Evolutionary conservation across 1,284 basidiomycete genomes (phyloP).

Genomic region (Ustilago hordei): DNA sequence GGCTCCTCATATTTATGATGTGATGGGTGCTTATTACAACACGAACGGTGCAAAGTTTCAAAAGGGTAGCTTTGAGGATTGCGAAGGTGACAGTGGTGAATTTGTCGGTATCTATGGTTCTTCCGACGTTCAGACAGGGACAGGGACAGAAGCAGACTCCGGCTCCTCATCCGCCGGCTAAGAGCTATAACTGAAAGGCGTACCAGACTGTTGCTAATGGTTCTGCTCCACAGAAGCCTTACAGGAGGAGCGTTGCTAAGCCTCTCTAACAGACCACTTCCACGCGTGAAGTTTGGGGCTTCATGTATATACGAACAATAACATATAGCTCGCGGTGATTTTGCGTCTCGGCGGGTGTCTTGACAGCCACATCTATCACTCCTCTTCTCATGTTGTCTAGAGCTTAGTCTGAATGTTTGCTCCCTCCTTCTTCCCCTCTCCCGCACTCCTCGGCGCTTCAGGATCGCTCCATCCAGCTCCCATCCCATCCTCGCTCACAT

Average conservation of each 20-base stretch:
- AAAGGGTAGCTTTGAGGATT: slow-evolving; percentile 51
- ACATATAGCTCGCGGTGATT: slow-evolving; percentile 25
- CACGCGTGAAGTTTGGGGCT: neutral
- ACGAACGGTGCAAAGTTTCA: slow-evolving; percentile 45
- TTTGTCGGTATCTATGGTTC: slow-evolving; percentile 40
- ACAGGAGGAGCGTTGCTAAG: slow-evolving; percentile 31
- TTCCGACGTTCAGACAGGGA: slow-evolving; percentile 49
- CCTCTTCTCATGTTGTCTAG: slow-evolving; percentile 8
- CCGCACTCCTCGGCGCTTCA: slow-evolving; percentile 13
- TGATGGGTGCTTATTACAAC: slow-evolving; percentile 47
- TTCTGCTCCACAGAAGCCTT: slow-evolving; percentile 35
- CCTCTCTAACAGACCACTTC: slow-evolving; percentile 5
- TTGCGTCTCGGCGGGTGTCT: slow-evolving; percentile 12
- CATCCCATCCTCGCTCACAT: slow-evolving; percentile 62
- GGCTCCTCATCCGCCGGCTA: slow-evolving; percentile 28
- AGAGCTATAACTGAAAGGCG: slow-evolving; percentile 39
- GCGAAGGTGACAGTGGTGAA: slow-evolving; percentile 46
- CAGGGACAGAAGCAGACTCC: slow-evolving; percentile 51
- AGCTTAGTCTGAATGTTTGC: slow-evolving; percentile 28
- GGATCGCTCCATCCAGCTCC: slow-evolving; percentile 53
- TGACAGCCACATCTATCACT: neutral
- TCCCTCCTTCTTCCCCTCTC: neutral
- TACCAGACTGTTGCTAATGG: slow-evolving; percentile 29
- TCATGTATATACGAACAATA: slow-evolving; percentile 1
- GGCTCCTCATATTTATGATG: slow-evolving; percentile 60